Evolutionary conservation across 441 rosid species (phyloP).

Genomic region (Erodium texanum): DNA sequence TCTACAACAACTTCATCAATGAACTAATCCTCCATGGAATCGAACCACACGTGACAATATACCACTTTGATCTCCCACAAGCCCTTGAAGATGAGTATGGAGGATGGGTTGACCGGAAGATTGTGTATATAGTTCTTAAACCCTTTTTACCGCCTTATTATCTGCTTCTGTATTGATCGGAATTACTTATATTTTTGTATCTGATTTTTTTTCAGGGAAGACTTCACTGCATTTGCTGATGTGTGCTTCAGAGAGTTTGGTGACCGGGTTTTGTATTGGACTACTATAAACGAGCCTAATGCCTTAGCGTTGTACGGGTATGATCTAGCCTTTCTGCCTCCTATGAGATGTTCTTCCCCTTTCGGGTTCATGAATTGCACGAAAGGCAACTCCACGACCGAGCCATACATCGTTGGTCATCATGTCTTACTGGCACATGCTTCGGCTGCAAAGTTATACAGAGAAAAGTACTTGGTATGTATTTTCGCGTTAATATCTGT

Average conservation of each 20-base stretch:
- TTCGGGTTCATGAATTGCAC: constrained; percentile 14
- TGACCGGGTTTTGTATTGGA: constrained; percentile 22
- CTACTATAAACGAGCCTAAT: constrained; percentile 22
- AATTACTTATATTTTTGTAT: background rate
- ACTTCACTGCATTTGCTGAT: constrained; percentile 22
- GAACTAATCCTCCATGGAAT: constrained; percentile 20
- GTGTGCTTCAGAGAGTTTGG: constrained; percentile 24
- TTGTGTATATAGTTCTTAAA: constrained; percentile 11
- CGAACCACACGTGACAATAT: constrained; percentile 16
- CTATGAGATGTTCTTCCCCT: constrained; percentile 16
- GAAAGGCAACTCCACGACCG: constrained; percentile 19
- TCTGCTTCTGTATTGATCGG: background rate
- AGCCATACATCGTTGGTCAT: constrained; percentile 20
- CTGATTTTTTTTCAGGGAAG: constrained; percentile 13
- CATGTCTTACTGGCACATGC: constrained; percentile 21
- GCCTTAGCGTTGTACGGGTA: constrained; percentile 18
- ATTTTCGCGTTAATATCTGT: too few relatives aligned
- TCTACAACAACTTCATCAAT: constrained; percentile 21
- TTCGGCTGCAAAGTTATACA: constrained; percentile 17
- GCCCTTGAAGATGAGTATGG: constrained; percentile 25
- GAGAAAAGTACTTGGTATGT: constrained; percentile 17
- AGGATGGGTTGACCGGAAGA: constrained; percentile 18
- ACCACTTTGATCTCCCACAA: constrained; percentile 21
- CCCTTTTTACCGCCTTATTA: background rate
- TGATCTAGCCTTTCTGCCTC: constrained; percentile 18